phyloP scores from a whole-genome alignment of 2,329 filamentous ascomycete species.

The Acrocalymma vagum region DNA sequence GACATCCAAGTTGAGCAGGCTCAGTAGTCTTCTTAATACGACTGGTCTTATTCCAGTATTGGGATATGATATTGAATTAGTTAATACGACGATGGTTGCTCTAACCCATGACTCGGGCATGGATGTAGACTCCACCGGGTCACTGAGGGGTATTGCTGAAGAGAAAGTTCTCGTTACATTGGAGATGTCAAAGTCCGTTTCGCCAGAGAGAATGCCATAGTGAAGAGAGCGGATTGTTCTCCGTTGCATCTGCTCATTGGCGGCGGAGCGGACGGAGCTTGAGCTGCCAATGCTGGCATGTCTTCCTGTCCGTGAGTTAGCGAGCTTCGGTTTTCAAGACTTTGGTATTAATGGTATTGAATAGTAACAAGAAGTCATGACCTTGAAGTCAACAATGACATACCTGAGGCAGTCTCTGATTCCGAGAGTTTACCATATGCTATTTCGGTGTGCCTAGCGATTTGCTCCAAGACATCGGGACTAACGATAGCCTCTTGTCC shows the following conservation, averaged over 20 bases:
- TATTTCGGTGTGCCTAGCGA: conserved; percentile 1
- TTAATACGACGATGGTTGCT: conserved; percentile 63
- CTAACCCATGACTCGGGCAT: conserved; percentile 58
- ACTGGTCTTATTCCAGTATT: conserved; percentile 62
- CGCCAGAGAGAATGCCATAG: conserved; percentile 19
- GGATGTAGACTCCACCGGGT: conserved; percentile 18
- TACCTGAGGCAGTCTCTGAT: conserved; percentile 4
- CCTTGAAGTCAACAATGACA: too few species aligned
- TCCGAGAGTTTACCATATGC: conserved; percentile 3
- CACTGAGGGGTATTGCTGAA: conserved; percentile 16
- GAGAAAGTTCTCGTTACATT: conserved; percentile 12
- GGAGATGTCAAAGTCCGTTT: conserved; percentile 16
- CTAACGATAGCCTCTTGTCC: neutral
- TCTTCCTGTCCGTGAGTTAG: conserved; percentile 4
- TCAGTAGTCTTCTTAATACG: conserved; percentile 57
- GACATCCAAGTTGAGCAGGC: conserved; percentile 43
- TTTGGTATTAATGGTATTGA: too few species aligned
- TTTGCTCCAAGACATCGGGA: neutral
- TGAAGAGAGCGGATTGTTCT: conserved; percentile 15
- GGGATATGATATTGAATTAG: conserved; percentile 65
- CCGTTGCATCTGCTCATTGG: conserved; percentile 13
- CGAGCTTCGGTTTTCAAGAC: too few species aligned
- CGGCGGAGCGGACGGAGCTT: conserved; percentile 3
- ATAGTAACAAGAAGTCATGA: too few species aligned
- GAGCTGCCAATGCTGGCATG: conserved; percentile 13